phyloP scores from a whole-genome alignment of 768 basidiomycete species.

The Mycena filopes region DNA sequence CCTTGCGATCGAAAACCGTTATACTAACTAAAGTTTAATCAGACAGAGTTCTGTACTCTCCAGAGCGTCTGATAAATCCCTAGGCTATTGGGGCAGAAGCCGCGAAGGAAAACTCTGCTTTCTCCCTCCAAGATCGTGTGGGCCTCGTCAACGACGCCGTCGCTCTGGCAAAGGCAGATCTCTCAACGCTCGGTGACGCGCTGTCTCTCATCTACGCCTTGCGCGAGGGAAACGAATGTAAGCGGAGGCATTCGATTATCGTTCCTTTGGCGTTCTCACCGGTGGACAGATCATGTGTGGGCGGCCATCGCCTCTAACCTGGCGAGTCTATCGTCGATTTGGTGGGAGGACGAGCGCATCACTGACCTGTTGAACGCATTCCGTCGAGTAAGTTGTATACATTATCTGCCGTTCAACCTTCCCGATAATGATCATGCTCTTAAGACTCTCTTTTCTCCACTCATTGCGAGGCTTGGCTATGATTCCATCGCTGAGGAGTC shows the following conservation, averaged over 20 bases:
- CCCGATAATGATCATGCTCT: neutral
- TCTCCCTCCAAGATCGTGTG: conserved; percentile 74
- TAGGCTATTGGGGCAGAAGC: conserved; percentile 72
- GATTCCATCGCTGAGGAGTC: conserved; percentile 63
- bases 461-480: conserved; percentile 70
- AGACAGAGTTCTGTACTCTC: conserved; percentile 76
- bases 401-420: neutral
- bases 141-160: conserved; percentile 75
- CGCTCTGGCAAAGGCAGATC: conserved; percentile 74
- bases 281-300: conserved; percentile 66
- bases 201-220: conserved; percentile 67
- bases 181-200: conserved; percentile 65
- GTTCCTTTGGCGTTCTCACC: neutral
- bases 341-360: conserved; percentile 70
- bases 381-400: conserved; percentile 45
- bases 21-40: conserved; percentile 22
- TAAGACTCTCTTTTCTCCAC: conserved; percentile 62
- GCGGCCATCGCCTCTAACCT: conserved; percentile 60
- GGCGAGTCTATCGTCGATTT: conserved; percentile 56
- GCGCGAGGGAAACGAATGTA: conserved; percentile 66
- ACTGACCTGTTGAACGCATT: conserved; percentile 54
- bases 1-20: neutral
- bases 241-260: conserved; percentile 34
- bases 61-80: conserved; percentile 68
- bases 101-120: conserved; percentile 55